These are phyloP conservation scores for Trichoderma brevicompactum DNA, from an alignment of 2,329 filamentous ascomycete species.

Conservation along the genomic window DNA sequence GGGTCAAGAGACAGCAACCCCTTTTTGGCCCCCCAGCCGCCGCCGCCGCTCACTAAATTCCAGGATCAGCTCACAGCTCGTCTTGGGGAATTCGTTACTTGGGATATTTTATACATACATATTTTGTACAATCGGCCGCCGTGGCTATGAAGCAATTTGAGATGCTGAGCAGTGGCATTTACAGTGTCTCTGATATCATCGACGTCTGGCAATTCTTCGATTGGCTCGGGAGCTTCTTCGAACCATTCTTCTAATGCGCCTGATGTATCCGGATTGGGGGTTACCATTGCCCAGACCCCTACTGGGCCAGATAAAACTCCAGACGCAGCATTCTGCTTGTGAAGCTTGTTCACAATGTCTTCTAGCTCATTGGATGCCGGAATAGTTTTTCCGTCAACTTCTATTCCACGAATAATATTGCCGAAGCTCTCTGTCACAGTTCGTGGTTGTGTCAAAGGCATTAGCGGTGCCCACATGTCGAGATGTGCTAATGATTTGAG, in stretches of 20 bases:
- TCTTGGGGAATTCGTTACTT: not conserved
- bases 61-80: not conserved
- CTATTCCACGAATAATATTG: slow-evolving; percentile 74
- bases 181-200: slow-evolving; percentile 32
- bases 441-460: slow-evolving; percentile 66
- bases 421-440: slow-evolving; percentile 69
- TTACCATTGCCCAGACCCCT: slow-evolving; percentile 74
- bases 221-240: slow-evolving; percentile 29
- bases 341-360: slow-evolving; percentile 61
- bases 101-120: slow-evolving; percentile 34
- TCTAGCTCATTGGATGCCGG: slow-evolving; percentile 77
- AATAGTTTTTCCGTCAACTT: slow-evolving; percentile 50
- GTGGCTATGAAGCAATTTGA: slow-evolving; percentile 44
- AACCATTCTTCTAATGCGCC: slow-evolving; percentile 19
- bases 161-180: slow-evolving; percentile 35
- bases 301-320: slow-evolving; percentile 51
- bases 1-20: slow-evolving; percentile 80
- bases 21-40: slow-evolving; percentile 82
- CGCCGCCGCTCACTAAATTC: slow-evolving; percentile 71
- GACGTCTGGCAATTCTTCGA: slow-evolving; percentile 3
- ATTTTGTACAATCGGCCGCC: slow-evolving; percentile 53
- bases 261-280: slow-evolving; percentile 47
- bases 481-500: slow-evolving; percentile 35
- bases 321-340: slow-evolving; percentile 44
- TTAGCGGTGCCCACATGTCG: slow-evolving; percentile 52